Evolutionary conservation across 352 stramenopile species (phyloP), one percentile per base, ranked within the genome.

Genomic region (Pythium myriotylum): DNA sequence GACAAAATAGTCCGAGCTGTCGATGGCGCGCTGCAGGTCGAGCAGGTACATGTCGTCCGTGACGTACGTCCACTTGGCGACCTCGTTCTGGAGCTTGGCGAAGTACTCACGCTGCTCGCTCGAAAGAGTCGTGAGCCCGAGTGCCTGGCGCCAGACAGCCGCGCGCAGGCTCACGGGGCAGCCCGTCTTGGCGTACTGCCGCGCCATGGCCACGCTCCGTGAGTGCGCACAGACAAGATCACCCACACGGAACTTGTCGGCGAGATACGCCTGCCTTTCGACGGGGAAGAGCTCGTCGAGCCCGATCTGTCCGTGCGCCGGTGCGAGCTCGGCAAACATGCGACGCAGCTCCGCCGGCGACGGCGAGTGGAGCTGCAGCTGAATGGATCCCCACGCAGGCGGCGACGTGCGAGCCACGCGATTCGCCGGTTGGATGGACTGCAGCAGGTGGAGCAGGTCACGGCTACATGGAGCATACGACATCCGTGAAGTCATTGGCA

Each of bases 41-140:
- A 94, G 72, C 47, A 88, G 62, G 63, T 91, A 92, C 77, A 94
- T 89, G 62, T 86, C 77, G 55, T 92, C 84, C 0, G 81, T 92
- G 43, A 87, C 67, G 48, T 86, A 88, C 5, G 54, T 73, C 69
- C 65, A 83, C 17, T 63, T 48, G 13, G 41, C 29, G 5, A 70
- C 74, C 41, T 84, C 71, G 9, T 58, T 55, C 32, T 74, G 58
- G 39, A 92, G 73, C 39, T 73, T 23, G 20, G 79, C 41, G 62
- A 89, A 94, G 68, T 86, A 76, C 24, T 57, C 63, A 13, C 67
- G 41, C 22, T 52, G 26, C 4, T 60, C 68, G 35, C 72, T 62
- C 17, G 81, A 67, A 1, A 74, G 12, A 3, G 67, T 70, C 24
- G 57, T 26, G 1, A 86, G 37, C 2, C 52, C 64, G 7, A 93